Evolutionary conservation across 1,284 basidiomycete species (phyloP).

Genomic region (Sporisorium graminicola): DNA sequence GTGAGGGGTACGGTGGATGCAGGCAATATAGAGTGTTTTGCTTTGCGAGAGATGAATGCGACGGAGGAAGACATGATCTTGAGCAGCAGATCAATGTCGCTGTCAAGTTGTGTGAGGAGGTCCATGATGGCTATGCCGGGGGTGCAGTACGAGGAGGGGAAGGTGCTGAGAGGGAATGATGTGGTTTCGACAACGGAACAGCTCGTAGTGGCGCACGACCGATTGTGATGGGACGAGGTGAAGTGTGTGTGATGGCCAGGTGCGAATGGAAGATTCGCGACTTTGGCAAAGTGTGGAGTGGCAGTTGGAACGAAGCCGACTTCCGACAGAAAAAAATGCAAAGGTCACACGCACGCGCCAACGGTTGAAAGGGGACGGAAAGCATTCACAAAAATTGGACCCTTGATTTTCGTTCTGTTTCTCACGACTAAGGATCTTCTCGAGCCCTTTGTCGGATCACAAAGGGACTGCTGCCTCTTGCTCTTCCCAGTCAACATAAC

Average conservation of each 20-base stretch:
- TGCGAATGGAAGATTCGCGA: background rate
- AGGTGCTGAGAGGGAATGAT: too few relatives aligned
- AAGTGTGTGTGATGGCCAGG: background rate
- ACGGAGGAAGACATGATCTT: constrained; percentile 61
- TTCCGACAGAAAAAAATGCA: background rate
- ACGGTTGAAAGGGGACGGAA: background rate
- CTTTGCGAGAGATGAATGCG: constrained; percentile 58
- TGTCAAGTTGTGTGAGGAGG: constrained; percentile 54
- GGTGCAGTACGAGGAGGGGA: background rate
- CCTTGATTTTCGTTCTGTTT: background rate
- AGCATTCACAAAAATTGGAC: too few relatives aligned
- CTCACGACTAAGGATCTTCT: background rate
- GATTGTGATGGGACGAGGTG: background rate
- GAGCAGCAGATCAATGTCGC: constrained; percentile 51
- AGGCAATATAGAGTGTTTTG: constrained; percentile 38
- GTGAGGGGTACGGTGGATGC: constrained; percentile 48
- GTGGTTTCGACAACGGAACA: too few relatives aligned
- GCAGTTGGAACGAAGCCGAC: background rate
- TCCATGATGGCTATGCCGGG: constrained; percentile 31
- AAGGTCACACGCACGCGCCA: constrained; percentile 3
- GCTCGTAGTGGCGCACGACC: background rate
- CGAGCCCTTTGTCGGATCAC: background rate
- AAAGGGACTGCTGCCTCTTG: background rate
- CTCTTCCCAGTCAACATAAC: background rate
- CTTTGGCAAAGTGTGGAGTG: background rate